phyloP scores from a whole-genome alignment of 352 stramenopile genomes.

The Halophytophthora batemanensis region DNA sequence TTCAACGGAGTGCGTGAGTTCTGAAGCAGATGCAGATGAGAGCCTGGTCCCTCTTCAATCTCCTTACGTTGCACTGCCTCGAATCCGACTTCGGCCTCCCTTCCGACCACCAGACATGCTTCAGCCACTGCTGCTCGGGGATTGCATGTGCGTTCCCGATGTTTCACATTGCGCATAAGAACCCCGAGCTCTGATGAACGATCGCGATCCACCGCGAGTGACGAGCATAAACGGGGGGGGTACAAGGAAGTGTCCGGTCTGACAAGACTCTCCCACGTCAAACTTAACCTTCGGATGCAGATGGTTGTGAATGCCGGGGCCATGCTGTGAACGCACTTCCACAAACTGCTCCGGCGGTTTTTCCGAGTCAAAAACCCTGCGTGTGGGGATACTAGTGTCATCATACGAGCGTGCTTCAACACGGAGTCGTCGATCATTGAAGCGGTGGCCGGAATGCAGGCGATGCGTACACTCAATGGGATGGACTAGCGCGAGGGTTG shows the following conservation, averaged over 20 bases:
- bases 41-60: conserved; percentile 17
- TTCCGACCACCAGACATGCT: conserved; percentile 8
- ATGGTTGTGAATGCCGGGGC: conserved; percentile 10
- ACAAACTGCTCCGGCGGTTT: conserved; percentile 7
- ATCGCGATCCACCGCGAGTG: conserved; percentile 4
- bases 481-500: conserved; percentile 3
- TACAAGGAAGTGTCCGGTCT: conserved; percentile 4
- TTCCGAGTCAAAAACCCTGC: conserved; percentile 3
- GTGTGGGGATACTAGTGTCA: neutral
- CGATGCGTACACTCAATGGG: conserved; percentile 3
- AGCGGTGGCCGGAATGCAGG: conserved; percentile 3
- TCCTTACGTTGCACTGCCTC: conserved; percentile 15
- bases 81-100: conserved; percentile 2
- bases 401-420: conserved; percentile 8
- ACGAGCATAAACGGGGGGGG: neutral
- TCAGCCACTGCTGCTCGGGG: conserved; percentile 11
- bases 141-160: conserved; percentile 4
- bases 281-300: conserved; percentile 4
- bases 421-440: neutral
- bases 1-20: conserved; percentile 4
- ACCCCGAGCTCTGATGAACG: conserved; percentile 8
- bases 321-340: conserved; percentile 14
- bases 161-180: conserved; percentile 1
- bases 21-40: conserved; percentile 24
- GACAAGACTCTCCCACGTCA: conserved; percentile 1